A percentile compares a stretch with the other conserved stretches of the same genome.
These are phyloP conservation scores for Syzygium malaccense DNA, from an alignment of 441 rosid genomes.

Conservation along the genomic window DNA sequence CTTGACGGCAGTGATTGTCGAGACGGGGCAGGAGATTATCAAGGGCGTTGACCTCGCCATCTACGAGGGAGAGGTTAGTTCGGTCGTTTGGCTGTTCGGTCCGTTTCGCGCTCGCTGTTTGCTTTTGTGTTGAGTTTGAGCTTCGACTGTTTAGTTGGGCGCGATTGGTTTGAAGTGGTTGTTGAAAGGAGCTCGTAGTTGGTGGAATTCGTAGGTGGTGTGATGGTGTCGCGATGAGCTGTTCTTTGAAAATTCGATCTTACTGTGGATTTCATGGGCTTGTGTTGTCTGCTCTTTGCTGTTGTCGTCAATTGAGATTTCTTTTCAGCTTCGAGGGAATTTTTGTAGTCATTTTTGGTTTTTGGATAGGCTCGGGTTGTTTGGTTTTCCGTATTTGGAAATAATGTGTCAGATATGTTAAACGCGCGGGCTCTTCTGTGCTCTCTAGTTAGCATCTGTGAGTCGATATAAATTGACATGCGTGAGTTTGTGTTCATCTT, in stretches of 20 bases:
- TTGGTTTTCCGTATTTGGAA: background rate
- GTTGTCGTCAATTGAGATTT: background rate
- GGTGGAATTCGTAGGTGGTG: background rate
- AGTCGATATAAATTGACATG: background rate
- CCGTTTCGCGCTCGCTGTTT: background rate
- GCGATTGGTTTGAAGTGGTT: background rate
- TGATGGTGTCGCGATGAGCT: background rate
- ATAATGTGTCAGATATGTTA: background rate
- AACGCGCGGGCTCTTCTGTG: background rate
- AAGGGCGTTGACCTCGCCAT: constrained; percentile 68
- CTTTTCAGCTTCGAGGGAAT: background rate
- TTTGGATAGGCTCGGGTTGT: background rate
- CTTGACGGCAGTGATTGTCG: constrained; percentile 69
- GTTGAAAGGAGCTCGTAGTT: background rate
- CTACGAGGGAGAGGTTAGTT: constrained; percentile 73
- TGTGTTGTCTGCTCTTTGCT: background rate
- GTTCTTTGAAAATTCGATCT: background rate
- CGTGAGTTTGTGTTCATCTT: background rate
- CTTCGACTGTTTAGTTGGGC: background rate
- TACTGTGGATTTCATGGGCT: background rate
- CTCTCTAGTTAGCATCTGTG: background rate
- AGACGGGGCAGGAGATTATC: constrained; percentile 75
- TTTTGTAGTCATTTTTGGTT: background rate
- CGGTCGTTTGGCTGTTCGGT: background rate
- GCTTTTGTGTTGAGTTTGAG: background rate